These are phyloP conservation scores for Trametes polyzona DNA, from an alignment of 1,284 basidiomycete species.

Conservation along the genomic window DNA sequence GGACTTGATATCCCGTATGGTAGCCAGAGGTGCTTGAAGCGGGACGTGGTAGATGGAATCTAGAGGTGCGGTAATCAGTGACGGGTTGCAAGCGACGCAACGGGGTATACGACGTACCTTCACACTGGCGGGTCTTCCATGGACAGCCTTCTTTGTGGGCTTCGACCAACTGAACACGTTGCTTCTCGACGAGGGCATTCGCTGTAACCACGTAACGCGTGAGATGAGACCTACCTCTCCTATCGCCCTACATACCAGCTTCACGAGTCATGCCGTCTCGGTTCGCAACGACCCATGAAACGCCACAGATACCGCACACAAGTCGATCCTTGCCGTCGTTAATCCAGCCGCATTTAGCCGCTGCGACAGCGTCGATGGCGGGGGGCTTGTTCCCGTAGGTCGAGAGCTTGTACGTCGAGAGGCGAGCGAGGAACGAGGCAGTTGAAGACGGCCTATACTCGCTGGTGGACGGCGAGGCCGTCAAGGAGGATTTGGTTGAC, in stretches of 20 bases:
- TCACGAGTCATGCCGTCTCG: conserved; percentile 70
- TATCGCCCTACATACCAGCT: conserved; percentile 58
- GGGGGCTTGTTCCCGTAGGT: conserved; percentile 79
- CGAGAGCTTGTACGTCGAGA: conserved; percentile 74
- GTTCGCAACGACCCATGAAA: conserved; percentile 72
- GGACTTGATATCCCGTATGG: conserved; percentile 61
- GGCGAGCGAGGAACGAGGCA: conserved; percentile 68
- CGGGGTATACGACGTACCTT: conserved; percentile 55
- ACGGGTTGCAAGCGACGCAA: background rate
- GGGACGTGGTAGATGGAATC: conserved; percentile 77
- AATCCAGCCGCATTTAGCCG: conserved; percentile 77
- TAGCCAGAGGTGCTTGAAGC: conserved; percentile 62
- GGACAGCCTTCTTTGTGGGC: conserved; percentile 81
- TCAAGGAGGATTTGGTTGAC: conserved; percentile 32
- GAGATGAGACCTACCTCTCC: conserved; percentile 33
- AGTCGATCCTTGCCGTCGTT: conserved; percentile 79
- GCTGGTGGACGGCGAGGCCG: conserved; percentile 42
- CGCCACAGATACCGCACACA: conserved; percentile 68
- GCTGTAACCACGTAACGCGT: conserved; percentile 44
- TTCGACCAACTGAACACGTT: conserved; percentile 61
- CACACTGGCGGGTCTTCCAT: conserved; percentile 79
- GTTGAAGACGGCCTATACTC: conserved; percentile 81
- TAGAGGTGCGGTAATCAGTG: conserved; percentile 31
- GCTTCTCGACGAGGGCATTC: conserved; percentile 71
- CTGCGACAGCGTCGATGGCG: conserved; percentile 74